Percentiles rank a stretch among this genome's conserved stretches.
phyloP scores from a whole-genome alignment of 345 rosid species.

The Eucalyptus erythrocorys region DNA sequence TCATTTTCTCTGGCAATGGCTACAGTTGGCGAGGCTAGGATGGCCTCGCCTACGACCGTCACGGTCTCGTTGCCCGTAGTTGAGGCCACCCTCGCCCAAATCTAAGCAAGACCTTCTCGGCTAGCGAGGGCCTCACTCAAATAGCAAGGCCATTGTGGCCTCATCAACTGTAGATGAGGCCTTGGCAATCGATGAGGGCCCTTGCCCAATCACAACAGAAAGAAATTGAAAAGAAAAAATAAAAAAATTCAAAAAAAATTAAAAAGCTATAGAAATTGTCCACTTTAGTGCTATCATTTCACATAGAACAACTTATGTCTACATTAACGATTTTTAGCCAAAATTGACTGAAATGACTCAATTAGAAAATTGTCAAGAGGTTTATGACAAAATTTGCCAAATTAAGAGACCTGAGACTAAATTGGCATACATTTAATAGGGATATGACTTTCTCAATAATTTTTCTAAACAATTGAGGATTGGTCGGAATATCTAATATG shows the following conservation, averaged over 20 bases:
- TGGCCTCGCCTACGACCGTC: fast-evolving
- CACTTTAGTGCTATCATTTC: fast-evolving
- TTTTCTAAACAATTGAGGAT: not conserved
- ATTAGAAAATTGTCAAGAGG: not conserved
- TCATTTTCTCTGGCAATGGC: fast-evolving
- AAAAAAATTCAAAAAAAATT: fast-evolving
- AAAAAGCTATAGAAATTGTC: no score
- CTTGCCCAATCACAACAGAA: not conserved
- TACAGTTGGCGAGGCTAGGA: not conserved
- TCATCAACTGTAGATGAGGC: not conserved
- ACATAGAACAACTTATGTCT: fast-evolving
- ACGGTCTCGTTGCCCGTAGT: fast-evolving
- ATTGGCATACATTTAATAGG: not conserved
- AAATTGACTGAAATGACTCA: no score
- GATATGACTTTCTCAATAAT: not conserved
- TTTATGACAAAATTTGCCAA: not conserved
- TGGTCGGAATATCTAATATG: not conserved
- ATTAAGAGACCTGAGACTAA: not conserved
- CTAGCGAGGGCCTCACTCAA: no score
- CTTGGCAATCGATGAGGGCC: not conserved
- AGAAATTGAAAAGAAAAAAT: no score
- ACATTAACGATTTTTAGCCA: fast-evolving
- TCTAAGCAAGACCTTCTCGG: fast-evolving
- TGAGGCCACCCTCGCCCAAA: no score
- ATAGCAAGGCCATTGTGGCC: no score